Conservation (phyloP, 78 protist species). For the Dictyostelium firmibasis region DNA sequence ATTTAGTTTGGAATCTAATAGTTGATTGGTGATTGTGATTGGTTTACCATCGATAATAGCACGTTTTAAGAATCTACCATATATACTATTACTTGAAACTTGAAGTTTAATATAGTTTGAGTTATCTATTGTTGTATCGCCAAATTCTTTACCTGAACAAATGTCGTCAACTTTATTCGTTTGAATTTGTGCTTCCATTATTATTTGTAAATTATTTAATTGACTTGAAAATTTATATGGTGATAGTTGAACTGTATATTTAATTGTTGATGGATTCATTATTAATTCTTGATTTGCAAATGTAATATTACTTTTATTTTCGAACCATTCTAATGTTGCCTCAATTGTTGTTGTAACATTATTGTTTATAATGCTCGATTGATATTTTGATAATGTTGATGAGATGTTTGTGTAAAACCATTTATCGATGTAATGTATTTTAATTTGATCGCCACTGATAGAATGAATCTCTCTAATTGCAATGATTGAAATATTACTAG, state of each 20-base stretch:
- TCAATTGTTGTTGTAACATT: neutral
- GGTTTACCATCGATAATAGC: neutral
- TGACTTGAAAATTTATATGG: neutral
- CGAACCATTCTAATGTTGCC: neutral
- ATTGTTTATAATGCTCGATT: neutral
- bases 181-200: neutral
- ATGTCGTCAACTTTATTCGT: neutral
- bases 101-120: constrained; percentile 12
- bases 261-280: constrained; percentile 5
- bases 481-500: neutral
- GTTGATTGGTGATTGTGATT: neutral
- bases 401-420: neutral
- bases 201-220: neutral
- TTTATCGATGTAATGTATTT: neutral
- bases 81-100: neutral
- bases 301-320: neutral
- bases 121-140: neutral
- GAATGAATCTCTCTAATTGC: neutral
- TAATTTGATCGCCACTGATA: neutral
- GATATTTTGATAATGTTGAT: neutral
- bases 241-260: neutral
- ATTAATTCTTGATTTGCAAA: constrained; percentile 13
- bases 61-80: constrained; percentile 13
- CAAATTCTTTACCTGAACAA: neutral
- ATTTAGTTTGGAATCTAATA: neutral